Base-by-base conservation (phyloP, 495 filamentous ascomycete species). In the Talaromyces nanjingensis region DNA sequence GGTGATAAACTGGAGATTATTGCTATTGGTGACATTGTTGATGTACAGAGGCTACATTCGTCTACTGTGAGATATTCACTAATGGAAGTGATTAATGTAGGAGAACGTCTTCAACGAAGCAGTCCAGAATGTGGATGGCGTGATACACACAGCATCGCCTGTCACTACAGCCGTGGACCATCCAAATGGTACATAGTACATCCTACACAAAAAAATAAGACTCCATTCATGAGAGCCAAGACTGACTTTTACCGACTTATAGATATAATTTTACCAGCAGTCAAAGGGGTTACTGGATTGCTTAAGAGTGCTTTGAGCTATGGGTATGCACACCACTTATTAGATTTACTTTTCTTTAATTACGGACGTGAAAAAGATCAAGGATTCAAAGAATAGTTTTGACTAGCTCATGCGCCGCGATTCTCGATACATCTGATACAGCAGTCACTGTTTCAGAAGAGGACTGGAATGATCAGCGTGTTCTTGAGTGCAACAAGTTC, bases 321-420 rank as follows among this genome's bases (percentile, higher is more conserved):
- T 56, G 54, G 54, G 54, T 56, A 56, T 14, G 4, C 18, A 47
- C 4, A 47, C 42, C 42, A 56, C 20, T 56, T 56, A 56, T 22
- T 27, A 24, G 22, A 24, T 56, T 31, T 56, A 56, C 53, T 25
- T 56, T 56, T 56, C 25, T 56, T 24, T 56, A 29, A 76, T 82
- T 3, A 71, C 76, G 18, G 67, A 73, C 59, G 67, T 65, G 49
- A n/a, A 62, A 70, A 62, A 88, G 86, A 1, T 68, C 74, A 3
- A 66, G 49, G 16, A 77, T 85, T 16, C 71, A 73, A 18, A 72
- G 78, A 7, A 76, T 86, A 11, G 76, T 86, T 42, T 82, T 94
- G 63, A 94, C 91, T 3, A 87, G 84, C 27, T 91, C 89, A 2
- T 94, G 92, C 72, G 91, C 90, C 2, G 77, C 87, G 33, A 86